A percentile compares a stretch with the other conserved stretches of the same genome.
phyloP scores from a whole-genome alignment of 2,329 filamentous ascomycete species.

The Dactylellina cionopaga region DNA sequence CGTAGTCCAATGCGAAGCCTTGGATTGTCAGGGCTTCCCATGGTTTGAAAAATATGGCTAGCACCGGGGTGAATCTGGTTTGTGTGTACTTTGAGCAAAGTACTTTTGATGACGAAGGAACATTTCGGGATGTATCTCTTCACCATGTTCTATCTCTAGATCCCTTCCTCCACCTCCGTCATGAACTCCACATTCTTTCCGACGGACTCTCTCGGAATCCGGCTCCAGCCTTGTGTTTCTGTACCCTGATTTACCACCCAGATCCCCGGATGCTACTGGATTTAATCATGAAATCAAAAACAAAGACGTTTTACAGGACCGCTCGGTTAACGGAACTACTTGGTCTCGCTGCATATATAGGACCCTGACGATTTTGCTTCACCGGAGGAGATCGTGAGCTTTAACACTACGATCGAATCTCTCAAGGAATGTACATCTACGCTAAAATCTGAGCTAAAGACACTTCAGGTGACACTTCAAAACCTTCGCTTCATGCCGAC shows the following conservation, averaged over 20 bases:
- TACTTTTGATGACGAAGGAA: constrained; percentile 29
- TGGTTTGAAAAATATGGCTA: constrained; percentile 35
- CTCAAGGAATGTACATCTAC: constrained; percentile 55
- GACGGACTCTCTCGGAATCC: constrained; percentile 28
- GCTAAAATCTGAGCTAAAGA: constrained; percentile 55
- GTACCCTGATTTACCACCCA: background rate
- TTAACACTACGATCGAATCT: constrained; percentile 64
- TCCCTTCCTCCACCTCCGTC: constrained; percentile 4
- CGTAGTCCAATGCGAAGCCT: constrained; percentile 29
- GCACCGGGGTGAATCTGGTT: background rate
- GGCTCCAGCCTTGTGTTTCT: constrained; percentile 13
- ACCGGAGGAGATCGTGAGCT: constrained; percentile 64
- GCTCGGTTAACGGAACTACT: constrained; percentile 29
- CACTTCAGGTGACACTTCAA: constrained; percentile 55
- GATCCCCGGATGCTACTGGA: background rate
- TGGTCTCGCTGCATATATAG: constrained; percentile 60
- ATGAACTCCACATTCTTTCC: constrained; percentile 24
- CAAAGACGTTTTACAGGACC: constrained; percentile 8
- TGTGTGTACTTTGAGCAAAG: constrained; percentile 32
- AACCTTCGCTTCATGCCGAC: constrained; percentile 55
- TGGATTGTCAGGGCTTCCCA: constrained; percentile 47
- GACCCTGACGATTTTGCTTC: constrained; percentile 65
- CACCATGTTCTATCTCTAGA: background rate
- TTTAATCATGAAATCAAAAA: constrained; percentile 10
- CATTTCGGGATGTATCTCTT: constrained; percentile 37